Base-by-base conservation (phyloP, 352 stramenopile genomes). In the Thalassiosira sp. region DNA sequence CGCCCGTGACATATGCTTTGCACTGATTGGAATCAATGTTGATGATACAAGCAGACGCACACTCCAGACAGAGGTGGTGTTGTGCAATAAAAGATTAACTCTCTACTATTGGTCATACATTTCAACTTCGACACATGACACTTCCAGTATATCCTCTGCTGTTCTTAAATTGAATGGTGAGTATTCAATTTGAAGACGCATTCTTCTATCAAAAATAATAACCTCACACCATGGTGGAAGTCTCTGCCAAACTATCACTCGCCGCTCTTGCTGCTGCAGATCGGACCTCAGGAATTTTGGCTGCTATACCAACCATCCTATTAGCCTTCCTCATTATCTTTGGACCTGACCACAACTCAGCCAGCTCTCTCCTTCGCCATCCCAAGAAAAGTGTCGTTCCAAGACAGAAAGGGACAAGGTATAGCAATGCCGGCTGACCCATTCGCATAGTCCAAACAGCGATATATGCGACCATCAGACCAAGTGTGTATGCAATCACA, bases 351-450 rank as follows among this genome's bases (percentile, higher is more conserved):
- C 86, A 92, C 27, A 92, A 72, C 33, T 81, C 75, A 28, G 57
- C 63, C 16, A 92, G 62, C 70, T 92, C 81, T 48, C 79, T 74
- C 31, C 75, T 79, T 67, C 67, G 56, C 54, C 70, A 85, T 58
- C 76, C 86, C 31, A 90, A 59, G 27, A 79, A 87, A 24, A 65
- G 43, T 27, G 87, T 83, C 1, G 78, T 90, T 54, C 84, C 84
- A 54, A 93, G 76, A 60, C 81, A 90, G 40, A 57, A 73, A 1
- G 87, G 87, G 40, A 97, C 94, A 40, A 98, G 68, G 78, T 98
- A 98, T 81, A 98, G 90, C 45, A 97, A 85, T 18, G 95, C 93
- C 5, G 95, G 94, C 70, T 98, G 95, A 1, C 93, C 94, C 52
- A 88, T 82, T 15, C 75, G 45, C 62, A 92, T 97, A 35, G 90